These are phyloP conservation scores for Colletotrichum nymphaeae DNA, from an alignment of 2,329 filamentous ascomycete genomes.

Conservation along the genomic window DNA sequence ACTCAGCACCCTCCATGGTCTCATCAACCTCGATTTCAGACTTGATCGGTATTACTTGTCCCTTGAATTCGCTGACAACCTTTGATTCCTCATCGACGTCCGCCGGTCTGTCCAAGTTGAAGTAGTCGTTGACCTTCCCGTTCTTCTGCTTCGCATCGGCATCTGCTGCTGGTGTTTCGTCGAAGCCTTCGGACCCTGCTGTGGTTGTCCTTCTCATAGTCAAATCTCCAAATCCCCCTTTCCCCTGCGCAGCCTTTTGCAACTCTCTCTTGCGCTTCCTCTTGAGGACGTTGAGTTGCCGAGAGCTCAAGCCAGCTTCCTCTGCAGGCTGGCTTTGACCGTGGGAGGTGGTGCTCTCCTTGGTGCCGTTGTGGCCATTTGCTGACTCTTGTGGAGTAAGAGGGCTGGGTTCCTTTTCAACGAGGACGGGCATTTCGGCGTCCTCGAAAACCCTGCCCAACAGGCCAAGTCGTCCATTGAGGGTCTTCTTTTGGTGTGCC, in stretches of 20 bases:
- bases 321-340: conserved; percentile 61
- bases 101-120: conserved; percentile 83
- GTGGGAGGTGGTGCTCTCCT: conserved; percentile 48
- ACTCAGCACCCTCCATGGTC: conserved; percentile 82
- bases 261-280: conserved; percentile 92
- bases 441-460: conserved; percentile 88
- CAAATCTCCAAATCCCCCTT: conserved; percentile 90
- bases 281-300: conserved; percentile 94
- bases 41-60: conserved; percentile 82
- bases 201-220: conserved; percentile 74
- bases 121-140: conserved; percentile 82
- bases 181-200: conserved; percentile 70
- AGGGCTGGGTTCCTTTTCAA: conserved; percentile 60
- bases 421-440: conserved; percentile 73
- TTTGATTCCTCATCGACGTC: conserved; percentile 91
- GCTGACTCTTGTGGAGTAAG: conserved; percentile 57
- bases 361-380: conserved; percentile 46
- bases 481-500: conserved; percentile 88
- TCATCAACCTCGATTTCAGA: conserved; percentile 85
- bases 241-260: conserved; percentile 86
- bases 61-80: conserved; percentile 96
- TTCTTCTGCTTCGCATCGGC: conserved; percentile 66
- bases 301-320: conserved; percentile 83
- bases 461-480: conserved; percentile 84
- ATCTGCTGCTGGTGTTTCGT: conserved; percentile 67